phyloP scores from a whole-genome alignment of 805 yeast genomes.

The Blastobotrys americana region DNA sequence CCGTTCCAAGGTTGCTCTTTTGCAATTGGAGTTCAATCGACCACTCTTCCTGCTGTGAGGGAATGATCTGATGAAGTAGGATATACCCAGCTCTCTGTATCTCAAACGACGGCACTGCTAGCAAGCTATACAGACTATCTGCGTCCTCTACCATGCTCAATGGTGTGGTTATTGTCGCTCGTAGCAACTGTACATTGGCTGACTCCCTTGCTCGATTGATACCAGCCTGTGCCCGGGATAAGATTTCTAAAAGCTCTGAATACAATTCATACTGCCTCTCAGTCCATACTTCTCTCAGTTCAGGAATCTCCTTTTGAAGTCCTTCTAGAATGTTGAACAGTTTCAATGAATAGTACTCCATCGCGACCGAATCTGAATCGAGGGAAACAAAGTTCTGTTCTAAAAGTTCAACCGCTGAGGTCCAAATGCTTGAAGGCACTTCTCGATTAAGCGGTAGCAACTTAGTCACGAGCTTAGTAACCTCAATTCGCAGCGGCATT shows the following conservation, averaged over 20 bases:
- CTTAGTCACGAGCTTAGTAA: slow-evolving; percentile 40
- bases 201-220: slow-evolving; percentile 6
- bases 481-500: slow-evolving; percentile 41
- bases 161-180: slow-evolving; percentile 8
- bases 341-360: slow-evolving; percentile 43
- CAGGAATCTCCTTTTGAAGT: slow-evolving; percentile 15
- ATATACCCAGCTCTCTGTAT: slow-evolving; percentile 13
- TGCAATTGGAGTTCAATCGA: slow-evolving; percentile 38
- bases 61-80: slow-evolving; percentile 19
- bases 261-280: slow-evolving; percentile 34
- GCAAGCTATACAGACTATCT: slow-evolving; percentile 28
- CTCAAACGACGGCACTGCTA: slow-evolving; percentile 26
- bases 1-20: slow-evolving; percentile 23
- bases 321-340: slow-evolving; percentile 33
- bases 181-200: slow-evolving; percentile 7
- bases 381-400: slow-evolving; percentile 15
- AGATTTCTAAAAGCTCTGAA: slow-evolving; percentile 40
- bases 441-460: slow-evolving; percentile 18
- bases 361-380: slow-evolving; percentile 25
- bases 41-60: slow-evolving; percentile 18
- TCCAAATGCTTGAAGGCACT: slow-evolving; percentile 9
- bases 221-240: slow-evolving; percentile 9
- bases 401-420: slow-evolving; percentile 11
- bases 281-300: slow-evolving; percentile 26
- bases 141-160: slow-evolving; percentile 7